Evolutionary conservation across 2,329 filamentous ascomycete genomes (phyloP).

Genomic region (Coniochaeta ligniaria): DNA sequence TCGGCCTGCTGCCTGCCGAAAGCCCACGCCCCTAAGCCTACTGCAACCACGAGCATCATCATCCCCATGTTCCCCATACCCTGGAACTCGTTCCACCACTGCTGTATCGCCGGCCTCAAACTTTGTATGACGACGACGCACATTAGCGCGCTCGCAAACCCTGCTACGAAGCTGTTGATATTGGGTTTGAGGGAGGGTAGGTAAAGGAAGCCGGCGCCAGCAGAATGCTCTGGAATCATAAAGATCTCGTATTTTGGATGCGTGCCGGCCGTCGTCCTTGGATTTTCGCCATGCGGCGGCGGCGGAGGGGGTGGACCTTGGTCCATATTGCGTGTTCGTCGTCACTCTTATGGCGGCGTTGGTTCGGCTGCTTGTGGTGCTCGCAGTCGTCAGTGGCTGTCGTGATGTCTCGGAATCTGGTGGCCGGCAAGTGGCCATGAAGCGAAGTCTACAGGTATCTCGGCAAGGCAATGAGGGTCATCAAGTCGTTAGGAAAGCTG

Average conservation of each 20-base stretch:
- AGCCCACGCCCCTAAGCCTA: slow-evolving; percentile 74
- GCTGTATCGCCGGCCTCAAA: slow-evolving; percentile 64
- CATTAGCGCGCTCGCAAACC: slow-evolving; percentile 70
- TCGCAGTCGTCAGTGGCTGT: neutral
- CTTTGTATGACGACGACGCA: slow-evolving; percentile 66
- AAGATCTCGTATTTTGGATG: slow-evolving; percentile 95
- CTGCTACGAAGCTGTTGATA: slow-evolving; percentile 84
- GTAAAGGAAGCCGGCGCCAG: slow-evolving; percentile 85
- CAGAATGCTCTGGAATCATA: slow-evolving; percentile 86
- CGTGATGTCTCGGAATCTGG: neutral
- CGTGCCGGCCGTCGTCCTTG: slow-evolving; percentile 55
- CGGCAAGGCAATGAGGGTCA: slow-evolving; percentile 13
- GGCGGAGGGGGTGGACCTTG: slow-evolving; percentile 71
- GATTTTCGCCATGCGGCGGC: slow-evolving; percentile 77
- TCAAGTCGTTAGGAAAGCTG: slow-evolving; percentile 4
- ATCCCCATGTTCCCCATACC: slow-evolving; percentile 69
- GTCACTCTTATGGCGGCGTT: neutral
- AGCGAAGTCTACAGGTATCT: slow-evolving; percentile 27
- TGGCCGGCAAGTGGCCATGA: slow-evolving; percentile 5
- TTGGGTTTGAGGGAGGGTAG: slow-evolving; percentile 84
- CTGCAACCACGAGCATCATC: slow-evolving; percentile 61
- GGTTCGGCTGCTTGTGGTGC: neutral
- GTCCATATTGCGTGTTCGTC: slow-evolving; percentile 29
- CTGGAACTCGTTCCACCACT: slow-evolving; percentile 66
- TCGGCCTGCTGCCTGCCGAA: slow-evolving; percentile 58